Evolutionary conservation across 495 filamentous ascomycete genomes (phyloP).

Genomic region (Neurospora sp.): DNA sequence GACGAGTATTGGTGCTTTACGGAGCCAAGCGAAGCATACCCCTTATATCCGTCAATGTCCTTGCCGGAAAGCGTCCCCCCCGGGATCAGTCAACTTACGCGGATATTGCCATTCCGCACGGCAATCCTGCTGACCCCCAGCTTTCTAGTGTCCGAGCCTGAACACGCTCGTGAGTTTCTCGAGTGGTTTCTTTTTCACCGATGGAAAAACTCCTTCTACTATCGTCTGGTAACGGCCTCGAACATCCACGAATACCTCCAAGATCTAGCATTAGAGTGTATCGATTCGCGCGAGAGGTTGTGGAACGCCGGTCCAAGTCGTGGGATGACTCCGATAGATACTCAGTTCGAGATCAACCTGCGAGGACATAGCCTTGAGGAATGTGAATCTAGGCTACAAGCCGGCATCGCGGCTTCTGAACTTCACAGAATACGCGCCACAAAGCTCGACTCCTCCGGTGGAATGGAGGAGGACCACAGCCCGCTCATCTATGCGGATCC

Average conservation of each 20-base stretch:
- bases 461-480: constrained; percentile 22
- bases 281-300: constrained; percentile 19
- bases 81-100: constrained; percentile 27
- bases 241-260: constrained; percentile 34
- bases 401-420: constrained; percentile 15
- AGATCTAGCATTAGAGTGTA: constrained; percentile 30
- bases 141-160: constrained; percentile 42
- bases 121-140: constrained; percentile 56
- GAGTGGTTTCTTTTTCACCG: constrained; percentile 40
- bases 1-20: constrained; percentile 25
- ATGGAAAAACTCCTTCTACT: constrained; percentile 6
- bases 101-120: constrained; percentile 47
- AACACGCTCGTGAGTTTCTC: constrained; percentile 40
- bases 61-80: neutral
- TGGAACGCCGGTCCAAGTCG: neutral
- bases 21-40: constrained; percentile 12
- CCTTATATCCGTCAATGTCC: constrained; percentile 16
- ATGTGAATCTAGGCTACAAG: constrained; percentile 16
- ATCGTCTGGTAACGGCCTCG: constrained; percentile 23
- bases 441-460: constrained; percentile 4
- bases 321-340: neutral
- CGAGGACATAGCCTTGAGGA: constrained; percentile 14
- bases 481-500: constrained; percentile 31
- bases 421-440: constrained; percentile 9
- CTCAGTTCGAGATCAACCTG: constrained; percentile 8